Base-by-base conservation (phyloP, 1,284 basidiomycete genomes). In the Heimioporus punctisporus region DNA sequence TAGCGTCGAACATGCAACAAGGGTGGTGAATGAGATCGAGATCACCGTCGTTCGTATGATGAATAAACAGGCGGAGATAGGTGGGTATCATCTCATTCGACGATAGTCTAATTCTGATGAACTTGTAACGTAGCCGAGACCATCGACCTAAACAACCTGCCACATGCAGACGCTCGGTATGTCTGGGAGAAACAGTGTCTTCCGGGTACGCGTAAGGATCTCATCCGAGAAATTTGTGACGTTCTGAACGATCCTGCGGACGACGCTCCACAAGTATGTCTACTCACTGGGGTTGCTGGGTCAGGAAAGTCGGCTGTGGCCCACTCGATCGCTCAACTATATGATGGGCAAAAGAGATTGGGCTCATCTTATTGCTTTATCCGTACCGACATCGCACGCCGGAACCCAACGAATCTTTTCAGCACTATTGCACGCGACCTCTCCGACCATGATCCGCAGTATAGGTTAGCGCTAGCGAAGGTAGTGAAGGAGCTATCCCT, bases 241-340 rank as follows among this genome's bases (percentile, higher is more conserved):
- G 19, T 45, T 17, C 39, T 52, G 9, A 42, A 47, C 14, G 14
- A 47, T 21, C 10, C 39, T 11, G 17, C 26, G 6, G 17, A 45
- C 12, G 47, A 45, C 21, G 47, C 47, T 11, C 52, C 47, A 21
- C 41, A 34, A 25, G 52, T 54, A 10, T 54, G 52, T 19, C 34
- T 39, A 5, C 46, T 19, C 52, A 44, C 5, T 25, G 39, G 39
- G 11, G 1, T 10, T 21, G 11, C 39, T 2, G 21, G 19, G 23
- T 23, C 39, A 12, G 19, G 52, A 25, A 44, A 44, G 43, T 45
- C 46, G 25, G 47, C 52, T 4, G 42, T 54, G 2, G 52, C 52
- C 4, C 52, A 54, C 24, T n/a, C 45, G 10, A 27, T 52, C 39
- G 51, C 51, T 42, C 51, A n/a, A 23, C 19, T 37, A 25, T 47